Evolutionary conservation across 148 eudicot species (phyloP), one percentile per base, ranked within the genome.

Genomic region (Cornus kousa): DNA sequence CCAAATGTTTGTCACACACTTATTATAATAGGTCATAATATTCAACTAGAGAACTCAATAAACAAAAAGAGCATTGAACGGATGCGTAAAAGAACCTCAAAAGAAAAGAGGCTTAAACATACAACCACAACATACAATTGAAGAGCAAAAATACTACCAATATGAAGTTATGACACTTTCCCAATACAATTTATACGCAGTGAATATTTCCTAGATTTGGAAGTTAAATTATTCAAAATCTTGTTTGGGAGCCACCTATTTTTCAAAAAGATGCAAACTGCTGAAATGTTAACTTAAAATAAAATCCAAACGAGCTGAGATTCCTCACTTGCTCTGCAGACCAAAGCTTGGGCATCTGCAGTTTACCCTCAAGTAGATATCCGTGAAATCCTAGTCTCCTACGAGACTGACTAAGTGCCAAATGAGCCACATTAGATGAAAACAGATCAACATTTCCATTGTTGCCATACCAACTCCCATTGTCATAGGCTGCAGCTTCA

Each of bases 321-420:
- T 55, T 22, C 6, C 87, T 84, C 84, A 96, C 99, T 71, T 92
- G 86, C 84, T 96, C 99, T 68, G 98, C 98, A 66, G 93, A 89
- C 99, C 99, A 96, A 80, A 96, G 90, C 87, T 87, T 91, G 55
- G 99, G 98, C 79, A 35, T 84, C 73, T 89, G 80, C 75, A 96
- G 84, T 87, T 83, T 88, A 71, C 97, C 97, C 32, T 66, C 80
- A 67, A 93, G 89, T 31, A 79, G 83, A 82, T 93, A 92, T 48
- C 98, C 99, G 73, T 80, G 73, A 82, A 96, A 96, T 39, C 87
- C 91, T 72, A 77, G 85, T 76, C 40, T 74, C 37, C 22, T 55
- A 73, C 68, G 79, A 33, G 86, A 74, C 87, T 48, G 82, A 89
- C 73, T 78, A 40, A 88, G 80, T 79, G 88, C 85, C 83, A 93